A percentile compares a stretch with the other conserved stretches of the same genome.
phyloP scores from a whole-genome alignment of 805 yeast species.

The Ogataea nakhonphanomensis region DNA sequence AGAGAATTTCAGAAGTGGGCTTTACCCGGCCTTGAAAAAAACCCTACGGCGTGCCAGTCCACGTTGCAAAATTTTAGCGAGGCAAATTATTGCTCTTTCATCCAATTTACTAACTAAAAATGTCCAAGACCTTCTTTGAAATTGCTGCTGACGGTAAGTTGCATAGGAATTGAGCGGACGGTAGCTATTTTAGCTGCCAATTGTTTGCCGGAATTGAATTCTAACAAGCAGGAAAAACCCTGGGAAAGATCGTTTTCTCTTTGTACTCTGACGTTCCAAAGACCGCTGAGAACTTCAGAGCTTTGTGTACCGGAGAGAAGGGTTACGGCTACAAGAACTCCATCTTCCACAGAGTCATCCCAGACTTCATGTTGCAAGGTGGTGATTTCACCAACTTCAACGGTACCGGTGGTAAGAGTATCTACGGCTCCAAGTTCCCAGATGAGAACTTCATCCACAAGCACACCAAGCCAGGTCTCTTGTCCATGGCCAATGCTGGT shows the following conservation, averaged over 20 bases:
- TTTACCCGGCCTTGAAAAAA: conserved; percentile 7
- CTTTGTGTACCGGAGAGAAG: conserved; percentile 86
- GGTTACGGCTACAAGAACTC: conserved; percentile 87
- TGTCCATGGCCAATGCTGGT: conserved; percentile 93
- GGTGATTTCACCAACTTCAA: conserved; percentile 84
- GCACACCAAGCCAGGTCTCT: conserved; percentile 76
- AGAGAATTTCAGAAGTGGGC: background rate
- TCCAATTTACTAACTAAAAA: conserved; percentile 5
- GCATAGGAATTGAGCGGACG: conserved; percentile 2
- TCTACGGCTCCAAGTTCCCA: conserved; percentile 61
- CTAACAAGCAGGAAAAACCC: conserved; percentile 27
- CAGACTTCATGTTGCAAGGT: conserved; percentile 96
- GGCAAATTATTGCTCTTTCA: conserved; percentile 8
- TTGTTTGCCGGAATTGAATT: too few relatives aligned
- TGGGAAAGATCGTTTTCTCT: conserved; percentile 71
- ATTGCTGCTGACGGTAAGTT: conserved; percentile 37
- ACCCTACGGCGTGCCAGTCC: background rate
- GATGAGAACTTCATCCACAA: conserved; percentile 68
- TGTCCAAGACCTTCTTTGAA: conserved; percentile 39
- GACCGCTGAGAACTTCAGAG: conserved; percentile 79
- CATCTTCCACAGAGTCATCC: conserved; percentile 94
- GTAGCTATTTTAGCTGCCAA: background rate
- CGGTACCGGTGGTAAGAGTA: conserved; percentile 92
- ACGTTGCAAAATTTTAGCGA: conserved; percentile 10
- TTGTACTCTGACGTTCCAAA: conserved; percentile 88